These are phyloP conservation scores for Cladosporium phlei DNA, from an alignment of 2,329 filamentous ascomycete genomes.

Conservation along the genomic window DNA sequence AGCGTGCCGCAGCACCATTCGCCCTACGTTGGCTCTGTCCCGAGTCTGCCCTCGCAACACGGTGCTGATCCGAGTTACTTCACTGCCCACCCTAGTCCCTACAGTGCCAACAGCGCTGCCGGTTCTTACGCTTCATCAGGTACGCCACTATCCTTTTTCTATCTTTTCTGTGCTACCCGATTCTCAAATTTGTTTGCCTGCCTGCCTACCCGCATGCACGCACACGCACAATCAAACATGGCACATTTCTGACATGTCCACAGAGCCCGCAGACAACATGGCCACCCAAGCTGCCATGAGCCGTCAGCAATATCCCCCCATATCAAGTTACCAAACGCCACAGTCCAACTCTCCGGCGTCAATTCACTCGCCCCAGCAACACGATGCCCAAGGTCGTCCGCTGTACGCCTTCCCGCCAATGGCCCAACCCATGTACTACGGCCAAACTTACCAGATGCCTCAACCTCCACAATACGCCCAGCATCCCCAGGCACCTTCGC, in stretches of 20 bases:
- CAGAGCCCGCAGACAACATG: slow-evolving; percentile 70
- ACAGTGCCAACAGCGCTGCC: slow-evolving; percentile 74
- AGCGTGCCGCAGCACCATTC: slow-evolving; percentile 49
- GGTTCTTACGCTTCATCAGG: slow-evolving; percentile 84
- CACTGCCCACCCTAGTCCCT: slow-evolving; percentile 73
- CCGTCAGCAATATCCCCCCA: slow-evolving; percentile 71
- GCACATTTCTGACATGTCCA: slow-evolving; percentile 4
- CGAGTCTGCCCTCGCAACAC: slow-evolving; percentile 57
- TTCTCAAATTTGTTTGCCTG: neutral
- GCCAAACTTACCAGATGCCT: slow-evolving; percentile 42
- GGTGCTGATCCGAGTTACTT: slow-evolving; percentile 68
- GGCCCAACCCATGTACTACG: slow-evolving; percentile 78
- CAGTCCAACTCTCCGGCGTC: slow-evolving; percentile 93
- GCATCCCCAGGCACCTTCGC: slow-evolving; percentile 49
- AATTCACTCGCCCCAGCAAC: slow-evolving; percentile 83
- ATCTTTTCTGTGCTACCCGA: slow-evolving; percentile 6
- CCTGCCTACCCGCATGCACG: neutral
- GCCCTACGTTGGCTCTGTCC: slow-evolving; percentile 64
- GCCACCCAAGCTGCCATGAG: slow-evolving; percentile 60
- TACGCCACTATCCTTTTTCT: slow-evolving; percentile 44
- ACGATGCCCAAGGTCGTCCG: slow-evolving; percentile 78
- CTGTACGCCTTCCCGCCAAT: slow-evolving; percentile 85
- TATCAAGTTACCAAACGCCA: slow-evolving; percentile 75
- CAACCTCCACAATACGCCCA: slow-evolving; percentile 54
- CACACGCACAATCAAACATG: slow-evolving; percentile 14